Evolutionary conservation across 371 early-diverging fungal species (phyloP).

Genomic region (Mucor mucedo): DNA sequence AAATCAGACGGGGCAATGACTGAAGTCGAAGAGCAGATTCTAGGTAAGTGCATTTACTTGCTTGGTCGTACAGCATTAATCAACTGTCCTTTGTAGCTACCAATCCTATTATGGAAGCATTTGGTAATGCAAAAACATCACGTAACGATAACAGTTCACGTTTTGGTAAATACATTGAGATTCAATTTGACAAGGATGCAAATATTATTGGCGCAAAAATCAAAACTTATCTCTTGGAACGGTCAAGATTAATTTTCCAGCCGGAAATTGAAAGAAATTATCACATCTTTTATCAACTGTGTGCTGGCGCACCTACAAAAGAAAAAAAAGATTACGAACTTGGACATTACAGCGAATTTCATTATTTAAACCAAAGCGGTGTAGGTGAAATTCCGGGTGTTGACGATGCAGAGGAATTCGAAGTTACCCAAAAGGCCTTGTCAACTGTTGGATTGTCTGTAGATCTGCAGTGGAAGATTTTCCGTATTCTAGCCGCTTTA

Average conservation of each 20-base stretch:
- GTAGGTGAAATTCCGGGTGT: conserved; percentile 81
- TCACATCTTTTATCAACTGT: conserved; percentile 99
- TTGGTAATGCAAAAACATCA: conserved; percentile 99
- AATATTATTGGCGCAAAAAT: conserved; percentile 95
- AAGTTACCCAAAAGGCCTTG: conserved; percentile 82
- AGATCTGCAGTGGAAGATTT: conserved; percentile 88
- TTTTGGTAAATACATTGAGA: conserved; percentile 99
- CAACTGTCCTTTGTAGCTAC: conserved; percentile 64
- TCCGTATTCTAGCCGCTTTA: conserved; percentile 86
- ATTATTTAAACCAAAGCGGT: conserved; percentile 89
- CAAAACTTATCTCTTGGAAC: conserved; percentile 97
- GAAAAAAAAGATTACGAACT: conserved; percentile 83
- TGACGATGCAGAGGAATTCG: conserved; percentile 92
- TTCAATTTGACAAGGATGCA: conserved; percentile 79
- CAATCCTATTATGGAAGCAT: conserved; percentile 99
- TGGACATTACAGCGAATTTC: conserved; percentile 71
- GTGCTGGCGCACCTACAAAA: conserved; percentile 84
- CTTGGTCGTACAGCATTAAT: conserved; percentile 16
- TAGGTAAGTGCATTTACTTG: conserved; percentile 46
- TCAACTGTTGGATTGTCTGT: conserved; percentile 86
- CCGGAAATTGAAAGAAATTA: conserved; percentile 95
- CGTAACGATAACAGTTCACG: conserved; percentile 98
- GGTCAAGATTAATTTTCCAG: conserved; percentile 95
- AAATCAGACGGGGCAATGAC: conserved; percentile 61
- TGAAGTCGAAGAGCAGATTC: conserved; percentile 81